phyloP scores from a whole-genome alignment of 2,329 filamentous ascomycete species.

The Fusarium sp. region DNA sequence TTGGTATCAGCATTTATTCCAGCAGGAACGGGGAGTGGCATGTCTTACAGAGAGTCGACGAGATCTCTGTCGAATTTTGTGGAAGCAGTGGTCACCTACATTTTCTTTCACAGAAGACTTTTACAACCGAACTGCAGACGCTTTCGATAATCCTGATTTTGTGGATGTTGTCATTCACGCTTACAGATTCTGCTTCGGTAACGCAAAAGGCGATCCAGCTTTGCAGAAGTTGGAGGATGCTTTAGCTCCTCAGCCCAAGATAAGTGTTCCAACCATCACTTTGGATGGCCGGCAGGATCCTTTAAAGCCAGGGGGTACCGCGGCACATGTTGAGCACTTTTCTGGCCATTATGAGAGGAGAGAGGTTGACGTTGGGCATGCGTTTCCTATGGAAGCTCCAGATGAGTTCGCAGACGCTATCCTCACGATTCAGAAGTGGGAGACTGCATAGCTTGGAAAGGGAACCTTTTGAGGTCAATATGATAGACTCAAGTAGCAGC shows the following conservation, averaged over 20 bases:
- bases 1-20: constrained; percentile 21
- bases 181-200: constrained; percentile 13
- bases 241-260: not conserved
- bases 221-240: not conserved
- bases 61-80: constrained; percentile 3
- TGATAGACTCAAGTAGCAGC: too few relatives aligned
- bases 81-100: constrained; percentile 12
- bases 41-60: not conserved
- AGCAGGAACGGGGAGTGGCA: not conserved
- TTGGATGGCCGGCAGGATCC: constrained; percentile 2
- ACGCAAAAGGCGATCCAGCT: not conserved
- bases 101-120: not conserved
- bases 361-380: constrained; percentile 1
- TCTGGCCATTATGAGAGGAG: not conserved
- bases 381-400: constrained; percentile 11
- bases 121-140: not conserved
- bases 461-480: too few relatives aligned
- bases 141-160: constrained; percentile 15
- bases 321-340: not conserved
- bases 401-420: not conserved
- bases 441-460: not conserved
- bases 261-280: not conserved
- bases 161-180: constrained; percentile 12
- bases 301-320: not conserved
- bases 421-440: not conserved